A percentile compares a stretch with the other conserved stretches of the same genome.
These are phyloP conservation scores for Yamadazyma buinensis DNA, from an alignment of 1,139 yeast species.

Conservation along the genomic window DNA sequence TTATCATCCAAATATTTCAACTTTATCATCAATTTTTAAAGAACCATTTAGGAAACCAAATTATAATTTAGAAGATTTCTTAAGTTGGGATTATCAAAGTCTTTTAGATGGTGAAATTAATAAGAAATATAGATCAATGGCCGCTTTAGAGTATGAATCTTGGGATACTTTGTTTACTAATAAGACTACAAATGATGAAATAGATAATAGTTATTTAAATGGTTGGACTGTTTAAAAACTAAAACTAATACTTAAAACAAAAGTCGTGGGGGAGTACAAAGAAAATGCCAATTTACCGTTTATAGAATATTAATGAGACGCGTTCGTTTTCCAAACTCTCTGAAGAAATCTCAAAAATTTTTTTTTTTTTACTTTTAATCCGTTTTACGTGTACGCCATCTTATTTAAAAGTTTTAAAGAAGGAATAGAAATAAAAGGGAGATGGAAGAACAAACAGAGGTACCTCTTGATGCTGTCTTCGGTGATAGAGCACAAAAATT, in stretches of 20 bases:
- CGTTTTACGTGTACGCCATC: too few species aligned
- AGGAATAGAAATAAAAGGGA: background rate
- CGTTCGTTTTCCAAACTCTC: conserved; percentile 16
- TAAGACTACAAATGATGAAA: conserved; percentile 1
- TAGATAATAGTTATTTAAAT: conserved; percentile 13
- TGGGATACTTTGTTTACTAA: conserved; percentile 40
- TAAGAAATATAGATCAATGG: conserved; percentile 64
- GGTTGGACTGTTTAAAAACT: conserved; percentile 33
- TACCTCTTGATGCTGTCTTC: conserved; percentile 47
- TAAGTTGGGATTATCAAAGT: conserved; percentile 83
- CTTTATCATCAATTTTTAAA: conserved; percentile 79
- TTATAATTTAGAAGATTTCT: conserved; percentile 88
- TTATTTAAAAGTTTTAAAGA: too few species aligned
- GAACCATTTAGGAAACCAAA: conserved; percentile 88
- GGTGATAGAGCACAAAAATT: conserved; percentile 85
- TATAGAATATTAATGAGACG: conserved; percentile 31
- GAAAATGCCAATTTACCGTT: conserved; percentile 19
- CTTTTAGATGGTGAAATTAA: conserved; percentile 70
- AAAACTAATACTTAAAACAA: conserved; percentile 1
- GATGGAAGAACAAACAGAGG: conserved; percentile 19
- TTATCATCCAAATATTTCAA: conserved; percentile 93
- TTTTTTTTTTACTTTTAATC: too few species aligned
- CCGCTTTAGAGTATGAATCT: conserved; percentile 77
- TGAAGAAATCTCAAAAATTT: too few species aligned
- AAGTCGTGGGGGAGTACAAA: background rate